These are phyloP conservation scores for Wickerhamiella azyma DNA, from an alignment of 805 yeast species.

Conservation along the genomic window DNA sequence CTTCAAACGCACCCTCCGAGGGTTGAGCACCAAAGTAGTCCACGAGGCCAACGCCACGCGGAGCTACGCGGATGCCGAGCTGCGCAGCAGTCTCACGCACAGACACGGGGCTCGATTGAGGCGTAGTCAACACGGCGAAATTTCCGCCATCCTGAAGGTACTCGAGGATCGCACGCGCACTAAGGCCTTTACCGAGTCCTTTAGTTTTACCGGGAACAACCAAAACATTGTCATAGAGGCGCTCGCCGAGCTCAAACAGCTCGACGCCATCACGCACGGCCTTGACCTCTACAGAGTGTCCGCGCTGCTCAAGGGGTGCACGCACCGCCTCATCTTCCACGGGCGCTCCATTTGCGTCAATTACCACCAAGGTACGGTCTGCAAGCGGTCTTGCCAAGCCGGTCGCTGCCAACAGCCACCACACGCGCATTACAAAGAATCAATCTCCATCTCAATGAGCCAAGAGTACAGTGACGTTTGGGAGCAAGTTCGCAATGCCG, in stretches of 20 bases:
- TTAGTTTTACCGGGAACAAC: constrained; percentile 43
- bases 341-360: constrained; percentile 19
- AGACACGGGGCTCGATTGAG: constrained; percentile 42
- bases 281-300: constrained; percentile 25
- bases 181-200: constrained; percentile 28
- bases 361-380: constrained; percentile 23
- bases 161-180: constrained; percentile 38
- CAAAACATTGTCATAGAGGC: constrained; percentile 41
- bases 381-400: constrained; percentile 15
- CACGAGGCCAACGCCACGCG: constrained; percentile 47
- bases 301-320: constrained; percentile 23
- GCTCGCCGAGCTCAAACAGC: constrained; percentile 32
- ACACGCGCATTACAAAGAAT: not conserved
- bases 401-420: not conserved
- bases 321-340: constrained; percentile 12
- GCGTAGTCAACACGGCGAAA: constrained; percentile 46
- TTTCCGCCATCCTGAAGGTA: constrained; percentile 64
- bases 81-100: constrained; percentile 57
- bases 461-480: constrained; percentile 18
- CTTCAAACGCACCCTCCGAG: constrained; percentile 18
- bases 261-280: constrained; percentile 23
- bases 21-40: constrained; percentile 44
- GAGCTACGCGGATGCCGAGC: constrained; percentile 73
- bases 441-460: not conserved
- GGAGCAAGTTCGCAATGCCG: constrained; percentile 18